Evolutionary conservation across 805 yeast species (phyloP), one percentile per base, ranked within the genome.

Genomic region (Torulaspora indica): DNA sequence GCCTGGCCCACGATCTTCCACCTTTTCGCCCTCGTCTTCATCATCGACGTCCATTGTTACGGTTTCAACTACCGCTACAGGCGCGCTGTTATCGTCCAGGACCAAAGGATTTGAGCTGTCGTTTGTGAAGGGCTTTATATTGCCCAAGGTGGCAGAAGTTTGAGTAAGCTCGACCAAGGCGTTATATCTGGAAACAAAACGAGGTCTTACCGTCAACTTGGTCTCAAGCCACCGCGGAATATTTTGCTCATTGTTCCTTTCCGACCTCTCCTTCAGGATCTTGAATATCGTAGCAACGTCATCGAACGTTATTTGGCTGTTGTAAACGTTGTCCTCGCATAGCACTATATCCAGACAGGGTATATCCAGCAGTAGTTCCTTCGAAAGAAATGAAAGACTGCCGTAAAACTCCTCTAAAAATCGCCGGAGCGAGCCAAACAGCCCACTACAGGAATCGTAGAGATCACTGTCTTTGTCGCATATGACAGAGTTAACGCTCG

Each of bases 131-230:
- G 65, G 66, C 25, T 47, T 48, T 4, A 61, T 56, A 30, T 61
- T 61, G 4, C 47, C 39, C 12, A 65, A 48, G 8, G 64, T 59
- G 2, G 67, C 68, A 24, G 49, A 42, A 35, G 61, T 60, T 29
- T 63, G 65, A 5, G 67, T 57, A 25, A 63, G 32, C 40, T 65
- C 69, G 1, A 65, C 68, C 23, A 65, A 40, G 1, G 61, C 54
- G 37, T 65, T 65, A 42, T 59, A 65, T 14, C 69, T 57, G 2
- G 62, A 54, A 1, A 64, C 63, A 54, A 65, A 65, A 20, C 69
- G 53, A 10, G 56, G 57, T 30, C 58, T 56, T 13, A 55, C 46
- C 3, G 38, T 41, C 1, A 64, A 45, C 8, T 38, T 40, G 5
- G 51, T 56, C 10, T 47, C 49, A 28, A 65, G 27, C 28, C 43